Conservation (phyloP, 257 asterid genomes). For the Salvia hispanica region DNA sequence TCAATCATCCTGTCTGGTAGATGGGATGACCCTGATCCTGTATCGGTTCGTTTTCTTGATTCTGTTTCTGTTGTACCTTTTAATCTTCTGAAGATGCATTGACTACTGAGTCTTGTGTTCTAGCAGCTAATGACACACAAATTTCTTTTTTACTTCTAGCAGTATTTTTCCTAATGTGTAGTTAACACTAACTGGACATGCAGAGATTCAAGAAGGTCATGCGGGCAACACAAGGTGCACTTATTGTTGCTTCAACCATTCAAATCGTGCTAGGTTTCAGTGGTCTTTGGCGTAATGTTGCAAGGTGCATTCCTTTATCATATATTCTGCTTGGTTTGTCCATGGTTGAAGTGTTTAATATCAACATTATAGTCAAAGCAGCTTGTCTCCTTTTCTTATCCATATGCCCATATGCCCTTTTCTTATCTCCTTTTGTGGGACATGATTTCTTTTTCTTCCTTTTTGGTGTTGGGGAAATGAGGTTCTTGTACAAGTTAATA, state of each 20-base stretch:
- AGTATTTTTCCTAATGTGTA: constrained; percentile 10
- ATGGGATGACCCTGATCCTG: constrained; percentile 87
- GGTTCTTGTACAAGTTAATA: not conserved
- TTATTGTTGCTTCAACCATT: constrained; percentile 83
- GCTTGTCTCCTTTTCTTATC: too few species aligned
- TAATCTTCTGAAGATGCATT: not conserved
- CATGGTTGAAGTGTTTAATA: not conserved
- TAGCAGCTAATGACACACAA: not conserved
- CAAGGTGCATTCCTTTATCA: constrained; percentile 48
- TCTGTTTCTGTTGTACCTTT: not conserved
- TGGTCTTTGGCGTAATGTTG: constrained; percentile 92
- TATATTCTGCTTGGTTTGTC: not conserved
- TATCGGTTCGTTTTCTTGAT: constrained; percentile 55
- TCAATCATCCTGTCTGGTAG: constrained; percentile 91
- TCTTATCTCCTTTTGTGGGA: not conserved
- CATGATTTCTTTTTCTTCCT: not conserved
- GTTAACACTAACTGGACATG: constrained; percentile 19
- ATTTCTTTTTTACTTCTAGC: not conserved
- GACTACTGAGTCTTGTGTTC: constrained; percentile 15
- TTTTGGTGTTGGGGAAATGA: not conserved
- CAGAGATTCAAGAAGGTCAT: constrained; percentile 85
- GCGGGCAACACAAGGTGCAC: constrained; percentile 97
- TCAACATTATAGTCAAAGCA: not conserved
- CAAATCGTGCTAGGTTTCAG: constrained; percentile 95
- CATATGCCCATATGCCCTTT: not conserved